Base-by-base conservation (phyloP, 306 rosid genomes). In the Fragaria vesca region DNA sequence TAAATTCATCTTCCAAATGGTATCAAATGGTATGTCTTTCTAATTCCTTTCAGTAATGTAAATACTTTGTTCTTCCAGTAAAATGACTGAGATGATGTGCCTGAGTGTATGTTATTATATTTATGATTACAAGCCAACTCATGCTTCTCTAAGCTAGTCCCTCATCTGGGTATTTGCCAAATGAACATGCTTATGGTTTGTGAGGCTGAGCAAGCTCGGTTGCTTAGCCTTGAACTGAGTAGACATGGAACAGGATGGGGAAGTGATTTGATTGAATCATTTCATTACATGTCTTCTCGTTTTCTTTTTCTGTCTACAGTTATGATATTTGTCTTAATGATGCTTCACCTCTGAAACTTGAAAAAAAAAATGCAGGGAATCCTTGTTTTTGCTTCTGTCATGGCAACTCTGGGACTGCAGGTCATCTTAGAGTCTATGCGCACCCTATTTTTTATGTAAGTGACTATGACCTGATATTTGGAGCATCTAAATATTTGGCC, bases 361-460 rank as follows among this genome's bases (percentile, higher is more conserved):
- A 28, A 58, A 24, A 73, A 30, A 28, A 58, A 12, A 45, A n/a
- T 85, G 80, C 89, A 95, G 99, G 99, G 98, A 66, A 95, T 95
- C 76, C 98, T 95, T 74, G 99, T 93, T 78, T 95, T 95, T 84
- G 99, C 99, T 76, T 95, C n/a, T 73, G 98, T 93, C 74, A 95
- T 95, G 99, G 99, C 99, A 21, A 95, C 99, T 28, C 87, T 95
- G n/a, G 99, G 99, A 71, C 90, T 95, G 85, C 99, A 95, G 83
- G 91, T 95, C 66, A 95, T 95, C 75, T 81, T 95, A 89, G 99
- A 95, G 90, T 95, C 99, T 20, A 2, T 87, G 63, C 94, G 96
- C 38, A 86, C 91, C 0, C 88, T 95, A 52, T 16, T 83, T 81
- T 16, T 52, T n/a, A 84, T 69, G 99, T 93, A 85, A 91, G 97